phyloP scores from a whole-genome alignment of 805 yeast genomes.

The Candida schatavii region DNA sequence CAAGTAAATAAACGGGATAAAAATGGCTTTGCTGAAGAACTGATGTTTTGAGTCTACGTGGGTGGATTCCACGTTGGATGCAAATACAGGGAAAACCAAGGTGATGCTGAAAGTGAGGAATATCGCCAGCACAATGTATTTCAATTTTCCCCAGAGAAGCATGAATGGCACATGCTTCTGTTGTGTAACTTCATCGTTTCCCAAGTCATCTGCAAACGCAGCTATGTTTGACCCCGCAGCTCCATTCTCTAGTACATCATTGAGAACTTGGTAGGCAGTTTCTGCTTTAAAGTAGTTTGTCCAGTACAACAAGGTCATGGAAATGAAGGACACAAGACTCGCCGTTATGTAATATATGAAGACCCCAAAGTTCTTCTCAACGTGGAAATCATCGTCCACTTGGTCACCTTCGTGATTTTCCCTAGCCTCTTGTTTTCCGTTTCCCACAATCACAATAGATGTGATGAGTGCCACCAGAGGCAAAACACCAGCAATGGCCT shows the following conservation, averaged over 20 bases:
- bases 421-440: background rate
- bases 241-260: slow-evolving; percentile 1
- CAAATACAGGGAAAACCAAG: slow-evolving; percentile 85
- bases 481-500: slow-evolving; percentile 89
- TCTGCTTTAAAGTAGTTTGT: slow-evolving; percentile 26
- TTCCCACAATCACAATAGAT: slow-evolving; percentile 45
- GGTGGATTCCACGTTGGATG: slow-evolving; percentile 60
- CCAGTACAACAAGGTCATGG: slow-evolving; percentile 40
- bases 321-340: slow-evolving; percentile 41
- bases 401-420: background rate
- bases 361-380: slow-evolving; percentile 39
- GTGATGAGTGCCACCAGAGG: slow-evolving; percentile 72
- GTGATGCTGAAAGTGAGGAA: slow-evolving; percentile 73
- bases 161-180: slow-evolving; percentile 54
- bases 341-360: slow-evolving; percentile 52
- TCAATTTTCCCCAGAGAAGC: slow-evolving; percentile 59
- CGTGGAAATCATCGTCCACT: slow-evolving; percentile 11
- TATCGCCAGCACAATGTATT: slow-evolving; percentile 64
- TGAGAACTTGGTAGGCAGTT: slow-evolving; percentile 19
- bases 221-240: background rate
- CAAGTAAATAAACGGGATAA: slow-evolving; percentile 73
- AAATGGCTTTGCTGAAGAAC: slow-evolving; percentile 48
- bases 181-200: slow-evolving; percentile 14
- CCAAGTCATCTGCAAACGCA: background rate
- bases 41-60: slow-evolving; percentile 26